Evolutionary conservation across 2,329 filamentous ascomycete species (phyloP).

Genomic region (Clathrospora elynae): DNA sequence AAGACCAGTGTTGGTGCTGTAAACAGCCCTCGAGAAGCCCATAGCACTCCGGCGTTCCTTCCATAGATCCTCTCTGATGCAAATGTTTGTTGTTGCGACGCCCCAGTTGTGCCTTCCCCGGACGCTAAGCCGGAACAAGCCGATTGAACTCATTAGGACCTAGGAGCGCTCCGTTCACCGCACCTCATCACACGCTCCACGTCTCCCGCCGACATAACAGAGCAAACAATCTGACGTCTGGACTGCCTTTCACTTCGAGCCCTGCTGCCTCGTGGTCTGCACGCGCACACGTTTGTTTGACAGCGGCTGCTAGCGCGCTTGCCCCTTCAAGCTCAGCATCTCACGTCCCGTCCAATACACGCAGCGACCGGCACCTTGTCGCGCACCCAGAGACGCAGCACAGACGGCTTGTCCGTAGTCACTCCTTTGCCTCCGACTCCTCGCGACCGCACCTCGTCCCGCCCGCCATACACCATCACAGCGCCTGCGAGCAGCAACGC

Average conservation of each 20-base stretch:
- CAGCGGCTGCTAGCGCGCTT: conserved; percentile 35
- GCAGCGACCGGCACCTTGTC: conserved; percentile 51
- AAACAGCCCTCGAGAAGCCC: no score
- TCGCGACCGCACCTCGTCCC: conserved; percentile 33
- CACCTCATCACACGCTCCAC: conserved; percentile 24
- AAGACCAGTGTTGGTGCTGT: no score
- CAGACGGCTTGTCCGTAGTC: conserved; percentile 54
- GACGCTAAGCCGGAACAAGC: conserved; percentile 29
- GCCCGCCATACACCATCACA: conserved; percentile 36
- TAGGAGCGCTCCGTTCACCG: conserved; percentile 20
- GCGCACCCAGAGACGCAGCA: conserved; percentile 48
- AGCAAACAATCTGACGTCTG: conserved; percentile 22
- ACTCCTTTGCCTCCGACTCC: conserved; percentile 47
- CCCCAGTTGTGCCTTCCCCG: conserved; percentile 11
- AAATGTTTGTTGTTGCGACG: conserved; percentile 10
- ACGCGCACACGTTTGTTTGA: conserved; percentile 35
- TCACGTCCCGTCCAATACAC: conserved; percentile 23
- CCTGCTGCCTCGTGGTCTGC: conserved; percentile 28
- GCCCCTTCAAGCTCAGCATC: conserved; percentile 33
- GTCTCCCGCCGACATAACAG: conserved; percentile 11
- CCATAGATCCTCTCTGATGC: no score
- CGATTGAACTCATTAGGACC: conserved; percentile 22
- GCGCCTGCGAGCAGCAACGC: conserved; percentile 45
- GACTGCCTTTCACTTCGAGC: conserved; percentile 17
- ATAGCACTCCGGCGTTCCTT: no score